phyloP scores from a whole-genome alignment of 768 basidiomycete genomes.

The Boletus insuetus region DNA sequence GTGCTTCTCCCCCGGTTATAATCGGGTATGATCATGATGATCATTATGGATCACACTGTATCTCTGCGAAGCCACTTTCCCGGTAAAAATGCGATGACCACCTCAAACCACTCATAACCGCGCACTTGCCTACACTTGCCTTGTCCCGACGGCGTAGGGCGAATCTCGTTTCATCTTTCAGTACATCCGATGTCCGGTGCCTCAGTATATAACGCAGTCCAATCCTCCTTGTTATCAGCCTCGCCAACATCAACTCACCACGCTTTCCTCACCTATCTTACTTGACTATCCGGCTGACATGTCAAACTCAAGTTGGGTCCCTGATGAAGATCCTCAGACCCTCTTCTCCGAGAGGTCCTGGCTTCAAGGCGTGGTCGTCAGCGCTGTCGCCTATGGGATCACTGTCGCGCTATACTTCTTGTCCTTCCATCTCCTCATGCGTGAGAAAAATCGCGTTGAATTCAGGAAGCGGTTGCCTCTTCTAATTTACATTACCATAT shows the following conservation, averaged over 20 bases:
- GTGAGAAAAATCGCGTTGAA: neutral
- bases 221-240: neutral
- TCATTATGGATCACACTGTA: no score
- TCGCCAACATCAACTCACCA: neutral
- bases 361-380: slow-evolving; percentile 17
- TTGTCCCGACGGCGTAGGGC: no score
- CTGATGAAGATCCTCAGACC: slow-evolving; percentile 5
- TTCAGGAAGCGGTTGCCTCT: slow-evolving; percentile 4
- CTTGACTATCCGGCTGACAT: neutral
- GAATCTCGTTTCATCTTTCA: no score
- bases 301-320: slow-evolving; percentile 22
- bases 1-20: no score
- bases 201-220: no score
- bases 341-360: slow-evolving; percentile 18
- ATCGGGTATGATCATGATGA: no score
- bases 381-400: slow-evolving; percentile 12
- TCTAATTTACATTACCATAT: slow-evolving; percentile 2
- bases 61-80: no score
- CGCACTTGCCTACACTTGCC: no score
- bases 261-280: neutral
- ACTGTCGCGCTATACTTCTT: slow-evolving; percentile 2
- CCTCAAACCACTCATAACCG: no score
- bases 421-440: slow-evolving; percentile 9
- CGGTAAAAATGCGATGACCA: no score
- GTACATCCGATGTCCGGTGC: no score